phyloP scores from a whole-genome alignment of 2,329 filamentous ascomycete species.

The Ophiostoma sp. region DNA sequence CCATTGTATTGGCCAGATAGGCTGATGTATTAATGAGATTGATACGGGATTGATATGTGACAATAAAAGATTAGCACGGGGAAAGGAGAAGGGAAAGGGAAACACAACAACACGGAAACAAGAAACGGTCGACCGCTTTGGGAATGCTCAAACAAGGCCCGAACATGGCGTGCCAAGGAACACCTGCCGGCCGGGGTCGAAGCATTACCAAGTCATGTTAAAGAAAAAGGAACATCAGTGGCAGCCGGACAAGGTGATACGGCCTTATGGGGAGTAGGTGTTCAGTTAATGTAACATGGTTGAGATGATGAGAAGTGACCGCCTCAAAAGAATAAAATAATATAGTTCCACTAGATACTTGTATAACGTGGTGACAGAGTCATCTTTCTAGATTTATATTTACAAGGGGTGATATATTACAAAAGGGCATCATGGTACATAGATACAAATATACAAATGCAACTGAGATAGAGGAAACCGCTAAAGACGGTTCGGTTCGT shows the following conservation, averaged over 20 bases:
- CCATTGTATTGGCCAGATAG: neutral
- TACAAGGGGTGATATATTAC: neutral
- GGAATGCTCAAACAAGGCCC: neutral
- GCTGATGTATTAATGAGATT: too few relatives aligned
- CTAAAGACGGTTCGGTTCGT: neutral
- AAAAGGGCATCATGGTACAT: neutral
- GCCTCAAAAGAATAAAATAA: neutral
- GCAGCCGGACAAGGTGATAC: neutral
- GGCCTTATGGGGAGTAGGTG: neutral
- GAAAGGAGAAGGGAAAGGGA: neutral
- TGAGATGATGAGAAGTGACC: neutral
- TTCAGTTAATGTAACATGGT: neutral
- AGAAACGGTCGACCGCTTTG: neutral
- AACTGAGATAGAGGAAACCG: neutral
- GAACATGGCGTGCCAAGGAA: neutral
- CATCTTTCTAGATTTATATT: neutral
- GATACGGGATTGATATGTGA: too few relatives aligned
- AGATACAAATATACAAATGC: neutral
- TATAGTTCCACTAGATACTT: neutral
- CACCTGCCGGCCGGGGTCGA: neutral
- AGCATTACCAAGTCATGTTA: neutral
- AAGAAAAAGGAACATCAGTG: neutral
- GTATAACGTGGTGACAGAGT: neutral
- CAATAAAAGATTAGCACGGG: neutral
- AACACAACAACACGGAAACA: neutral